Conservation (phyloP, 2,329 filamentous ascomycete species). For the Aquanectria penicillioides region DNA sequence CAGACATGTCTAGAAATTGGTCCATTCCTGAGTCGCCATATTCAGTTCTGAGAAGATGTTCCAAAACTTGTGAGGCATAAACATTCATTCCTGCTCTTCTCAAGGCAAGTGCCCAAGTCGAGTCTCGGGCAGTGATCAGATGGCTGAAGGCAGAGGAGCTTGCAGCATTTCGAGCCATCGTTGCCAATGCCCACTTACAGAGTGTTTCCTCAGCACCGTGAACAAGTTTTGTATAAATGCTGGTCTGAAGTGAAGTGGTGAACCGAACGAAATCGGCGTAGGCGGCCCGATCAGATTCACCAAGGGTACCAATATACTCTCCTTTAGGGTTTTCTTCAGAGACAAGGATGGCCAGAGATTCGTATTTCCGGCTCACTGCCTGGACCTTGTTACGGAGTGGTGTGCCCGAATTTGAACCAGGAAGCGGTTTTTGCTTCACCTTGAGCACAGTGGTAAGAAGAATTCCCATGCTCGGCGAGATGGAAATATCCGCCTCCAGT, state of each 20-base stretch:
- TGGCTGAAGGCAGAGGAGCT: slow-evolving; percentile 42
- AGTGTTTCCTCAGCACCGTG: slow-evolving; percentile 61
- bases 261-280: slow-evolving; percentile 64
- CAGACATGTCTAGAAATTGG: slow-evolving; percentile 44
- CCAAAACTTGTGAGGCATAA: slow-evolving; percentile 48
- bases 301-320: slow-evolving; percentile 53
- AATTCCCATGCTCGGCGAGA: slow-evolving; percentile 76
- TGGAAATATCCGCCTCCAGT: slow-evolving; percentile 76
- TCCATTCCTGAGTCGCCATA: slow-evolving; percentile 43
- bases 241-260: slow-evolving; percentile 50
- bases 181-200: slow-evolving; percentile 63
- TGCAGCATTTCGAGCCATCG: slow-evolving; percentile 58
- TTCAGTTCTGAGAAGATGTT: slow-evolving; percentile 38
- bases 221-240: slow-evolving; percentile 56
- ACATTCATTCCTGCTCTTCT: slow-evolving; percentile 50
- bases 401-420: slow-evolving; percentile 54
- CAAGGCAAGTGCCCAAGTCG: slow-evolving; percentile 52
- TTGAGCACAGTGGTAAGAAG: slow-evolving; percentile 77
- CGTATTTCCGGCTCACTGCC: slow-evolving; percentile 68
- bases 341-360: slow-evolving; percentile 74
- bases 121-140: slow-evolving; percentile 52
- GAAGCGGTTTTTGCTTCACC: slow-evolving; percentile 76
- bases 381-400: slow-evolving; percentile 66
- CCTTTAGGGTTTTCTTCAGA: slow-evolving; percentile 60
- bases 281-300: slow-evolving; percentile 53